Percentiles rank a stretch among this genome's conserved stretches.
These are phyloP conservation scores for Boeremia exigua DNA, from an alignment of 2,329 filamentous ascomycete genomes.

Conservation along the genomic window DNA sequence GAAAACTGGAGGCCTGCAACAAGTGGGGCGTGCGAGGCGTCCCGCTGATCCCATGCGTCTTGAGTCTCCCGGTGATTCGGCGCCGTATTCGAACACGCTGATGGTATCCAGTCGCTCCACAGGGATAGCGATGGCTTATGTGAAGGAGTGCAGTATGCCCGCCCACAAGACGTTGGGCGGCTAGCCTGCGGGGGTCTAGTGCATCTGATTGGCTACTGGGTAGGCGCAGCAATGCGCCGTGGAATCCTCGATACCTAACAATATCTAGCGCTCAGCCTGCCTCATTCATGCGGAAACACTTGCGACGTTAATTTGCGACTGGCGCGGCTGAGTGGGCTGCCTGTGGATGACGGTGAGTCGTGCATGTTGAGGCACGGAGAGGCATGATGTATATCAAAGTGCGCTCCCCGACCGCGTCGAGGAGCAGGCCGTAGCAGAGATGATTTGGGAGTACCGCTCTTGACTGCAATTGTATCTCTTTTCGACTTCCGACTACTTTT, in stretches of 20 bases:
- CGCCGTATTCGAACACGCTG: conserved; percentile 4
- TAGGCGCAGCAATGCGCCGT: conserved; percentile 10
- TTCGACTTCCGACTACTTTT: neutral
- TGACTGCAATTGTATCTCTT: neutral
- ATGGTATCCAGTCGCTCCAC: conserved; percentile 6
- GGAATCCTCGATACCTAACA: conserved; percentile 14
- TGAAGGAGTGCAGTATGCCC: conserved; percentile 9
- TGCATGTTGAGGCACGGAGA: conserved; percentile 14
- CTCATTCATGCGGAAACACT: conserved; percentile 16
- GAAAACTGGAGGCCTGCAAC: conserved; percentile 4
- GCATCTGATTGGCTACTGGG: conserved; percentile 3
- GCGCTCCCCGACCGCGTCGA: conserved; percentile 5
- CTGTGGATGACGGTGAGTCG: conserved; percentile 16
- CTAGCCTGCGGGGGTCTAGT: conserved; percentile 1
- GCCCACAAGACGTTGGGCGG: conserved; percentile 1
- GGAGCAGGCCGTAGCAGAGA: neutral
- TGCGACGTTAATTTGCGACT: conserved; percentile 15
- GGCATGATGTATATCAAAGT: conserved; percentile 13
- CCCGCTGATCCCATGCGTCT: neutral
- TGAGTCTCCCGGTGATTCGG: neutral
- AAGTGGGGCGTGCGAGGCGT: conserved; percentile 4
- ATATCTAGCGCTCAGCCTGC: conserved; percentile 15
- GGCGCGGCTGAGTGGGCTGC: conserved; percentile 18
- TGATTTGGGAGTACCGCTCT: neutral
- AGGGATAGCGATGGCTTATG: neutral